phyloP scores from a whole-genome alignment of 2,329 filamentous ascomycete species.

The Escovopsis sp. region DNA sequence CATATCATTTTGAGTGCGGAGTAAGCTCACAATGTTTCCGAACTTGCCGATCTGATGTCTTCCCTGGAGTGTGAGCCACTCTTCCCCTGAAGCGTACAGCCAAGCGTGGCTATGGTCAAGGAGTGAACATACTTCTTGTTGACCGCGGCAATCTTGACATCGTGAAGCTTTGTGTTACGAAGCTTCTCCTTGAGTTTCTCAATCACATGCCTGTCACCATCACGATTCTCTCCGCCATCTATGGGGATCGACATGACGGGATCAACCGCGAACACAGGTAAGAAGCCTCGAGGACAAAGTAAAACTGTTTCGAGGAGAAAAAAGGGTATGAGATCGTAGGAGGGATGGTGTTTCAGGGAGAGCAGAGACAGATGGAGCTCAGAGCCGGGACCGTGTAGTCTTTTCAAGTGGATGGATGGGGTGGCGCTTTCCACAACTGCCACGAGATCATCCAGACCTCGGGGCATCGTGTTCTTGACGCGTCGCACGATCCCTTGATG shows the following conservation, averaged over 20 bases:
- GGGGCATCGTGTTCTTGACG: no score
- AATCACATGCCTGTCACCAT: constrained; percentile 20
- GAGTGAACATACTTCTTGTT: constrained; percentile 40
- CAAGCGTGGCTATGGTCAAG: background rate
- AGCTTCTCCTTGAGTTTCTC: constrained; percentile 43
- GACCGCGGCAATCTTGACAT: constrained; percentile 40
- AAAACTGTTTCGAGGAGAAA: no score
- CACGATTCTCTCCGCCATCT: constrained; percentile 9
- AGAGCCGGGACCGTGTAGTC: no score
- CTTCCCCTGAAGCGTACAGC: background rate
- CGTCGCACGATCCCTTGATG: no score
- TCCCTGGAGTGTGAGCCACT: background rate
- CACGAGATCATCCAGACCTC: no score
- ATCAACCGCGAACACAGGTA: constrained; percentile 3
- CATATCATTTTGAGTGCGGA: background rate
- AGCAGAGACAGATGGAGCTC: no score
- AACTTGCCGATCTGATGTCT: constrained; percentile 47
- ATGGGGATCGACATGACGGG: constrained; percentile 12
- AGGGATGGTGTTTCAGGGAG: no score
- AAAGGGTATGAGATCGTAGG: no score
- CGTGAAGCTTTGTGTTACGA: constrained; percentile 36
- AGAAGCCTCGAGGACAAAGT: no score
- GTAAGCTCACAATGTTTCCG: constrained; percentile 39
- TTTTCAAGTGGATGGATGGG: no score
- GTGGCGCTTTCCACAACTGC: no score